Evolutionary conservation across 257 asterid species (phyloP), one percentile per base, ranked within the genome.

Genomic region (Gentiana dahurica): DNA sequence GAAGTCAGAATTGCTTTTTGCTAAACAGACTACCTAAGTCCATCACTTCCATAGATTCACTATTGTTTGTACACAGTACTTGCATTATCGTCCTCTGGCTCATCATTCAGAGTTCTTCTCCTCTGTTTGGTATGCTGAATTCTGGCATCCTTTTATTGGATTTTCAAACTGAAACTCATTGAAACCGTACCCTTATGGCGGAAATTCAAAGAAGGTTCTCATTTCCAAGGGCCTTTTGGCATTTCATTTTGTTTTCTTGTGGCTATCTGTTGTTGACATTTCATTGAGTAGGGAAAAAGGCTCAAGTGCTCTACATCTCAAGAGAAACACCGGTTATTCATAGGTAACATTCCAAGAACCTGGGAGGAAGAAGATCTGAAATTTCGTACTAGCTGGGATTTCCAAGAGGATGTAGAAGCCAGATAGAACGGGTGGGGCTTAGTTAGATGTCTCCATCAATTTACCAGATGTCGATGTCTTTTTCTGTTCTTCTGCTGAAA

Each of bases 281-380:
- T 41, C 46, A 41, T 41, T 41, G 45, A 48, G 43, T 71, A 91
- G 98, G 98, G 96, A 66, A 87, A 73, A 78, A 87, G 49, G 78
- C 61, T 91, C 63, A 15, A 72, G 71, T 87, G 96, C 62, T 91
- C 98, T 48, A 67, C 92, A 50, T 89, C 98, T 74, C 98, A 91
- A 76, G 96, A 95, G 64, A 91, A 87, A 60, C 79, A 91, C 64
- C 78, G 83, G 72, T 71, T 91, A 60, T 91, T 91, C 73, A 84
- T 91, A 54, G 96, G 98, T 62, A 91, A 91, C 69, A 72, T 91
- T 55, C 98, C 98, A 50, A 81, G 84, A 66, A 70, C 59, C 69
- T 91, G 98, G 98, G 86, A 77, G 53, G 95, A 81, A 88, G 81
- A 79, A 66, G 96, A 91, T 68, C 65, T 87, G 68, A 83, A 71